Percentiles rank a stretch among this genome's conserved stretches.
Conservation (phyloP, 2,329 filamentous ascomycete genomes). For the Pseudopyrenochaeta lycopersici region DNA sequence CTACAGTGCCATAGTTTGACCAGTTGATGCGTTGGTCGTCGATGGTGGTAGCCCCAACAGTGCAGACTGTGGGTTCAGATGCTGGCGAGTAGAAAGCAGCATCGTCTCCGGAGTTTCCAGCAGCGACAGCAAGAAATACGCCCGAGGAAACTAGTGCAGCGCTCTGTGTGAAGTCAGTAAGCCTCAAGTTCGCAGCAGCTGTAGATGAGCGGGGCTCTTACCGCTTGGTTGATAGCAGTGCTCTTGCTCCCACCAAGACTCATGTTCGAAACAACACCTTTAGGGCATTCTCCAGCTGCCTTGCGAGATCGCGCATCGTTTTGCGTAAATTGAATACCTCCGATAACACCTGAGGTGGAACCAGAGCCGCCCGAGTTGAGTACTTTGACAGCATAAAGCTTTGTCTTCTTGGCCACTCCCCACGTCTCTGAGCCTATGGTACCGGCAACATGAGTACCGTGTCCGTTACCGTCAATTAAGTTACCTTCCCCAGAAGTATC, state of each 20-base stretch:
- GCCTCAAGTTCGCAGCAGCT: not conserved
- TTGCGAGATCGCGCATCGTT: conserved; percentile 20
- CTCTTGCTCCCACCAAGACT: conserved; percentile 43
- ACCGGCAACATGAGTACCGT: conserved; percentile 50
- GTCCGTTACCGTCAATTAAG: conserved; percentile 37
- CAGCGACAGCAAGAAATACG: conserved; percentile 49
- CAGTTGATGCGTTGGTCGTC: conserved; percentile 42
- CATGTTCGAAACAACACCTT: conserved; percentile 44
- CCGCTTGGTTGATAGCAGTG: conserved; percentile 35
- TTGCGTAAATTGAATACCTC: conserved; percentile 35
- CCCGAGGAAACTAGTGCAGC: conserved; percentile 43
- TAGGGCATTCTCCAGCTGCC: conserved; percentile 26
- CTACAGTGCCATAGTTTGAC: conserved; percentile 46
- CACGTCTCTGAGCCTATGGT: conserved; percentile 42
- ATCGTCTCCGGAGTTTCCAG: conserved; percentile 45
- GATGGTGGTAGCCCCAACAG: conserved; percentile 48
- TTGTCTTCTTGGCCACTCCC: conserved; percentile 47
- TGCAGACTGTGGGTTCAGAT: conserved; percentile 47
- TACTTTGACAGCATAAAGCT: conserved; percentile 49
- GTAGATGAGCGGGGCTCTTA: conserved; percentile 4
- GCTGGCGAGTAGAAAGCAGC: conserved; percentile 43
- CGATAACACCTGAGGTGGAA: conserved; percentile 32
- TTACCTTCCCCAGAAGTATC: conserved; percentile 35
- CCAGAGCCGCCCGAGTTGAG: conserved; percentile 38
- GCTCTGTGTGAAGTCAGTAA: conserved; percentile 24